Base-by-base conservation (phyloP, 139 green algal species). In the Asterochloris sp. region DNA sequence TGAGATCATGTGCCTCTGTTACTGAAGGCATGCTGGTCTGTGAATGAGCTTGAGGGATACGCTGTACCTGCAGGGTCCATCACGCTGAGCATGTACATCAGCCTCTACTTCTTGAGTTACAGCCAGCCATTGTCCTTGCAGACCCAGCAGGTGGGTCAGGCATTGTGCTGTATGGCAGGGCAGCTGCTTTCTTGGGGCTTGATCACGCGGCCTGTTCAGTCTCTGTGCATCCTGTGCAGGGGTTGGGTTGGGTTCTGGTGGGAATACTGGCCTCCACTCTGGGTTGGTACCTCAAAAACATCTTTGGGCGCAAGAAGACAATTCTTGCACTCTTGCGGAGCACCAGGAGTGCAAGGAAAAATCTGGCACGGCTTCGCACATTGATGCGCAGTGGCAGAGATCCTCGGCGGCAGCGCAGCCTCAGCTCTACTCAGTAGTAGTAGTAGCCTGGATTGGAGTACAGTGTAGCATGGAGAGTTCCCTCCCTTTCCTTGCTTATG, bases 11-110 rank as follows among this genome's bases (percentile, higher is more conserved):
- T 9, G 17, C 66, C 21, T 21, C 66, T 71, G 66, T 2, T 26
- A 10, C 17, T 71, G 8, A 26, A 24, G 14, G 64, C 14, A 24
- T 69, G 64, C 64, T 69, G 16, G 66, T 24, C 21, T 71, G 66
- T 26, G 66, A 26, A 71, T 24, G 66, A 71, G 19, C 66, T 11
- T 62, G 73, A 14, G 16, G 11, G 10, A 21, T 17, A 12, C 73
- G n/a, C 38, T 66, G 38, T 54, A 29, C 16, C 1, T 69, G 76
- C 76, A 80, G 76, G 76, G 11, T 69, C 60, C 23, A 69, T 80
- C n/a, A 80, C 76, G 12, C 24, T 80, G 21, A 62, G 67, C 26
- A 80, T 80, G 76, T 80, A 80, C n/a, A 29, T 80, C 54, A 80
- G 76, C 60, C 76, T 80, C 54, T 80, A 80, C 23, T 80, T 80